Evolutionary conservation across 2,329 filamentous ascomycete genomes (phyloP).

Genomic region (Botrytis galanthina): DNA sequence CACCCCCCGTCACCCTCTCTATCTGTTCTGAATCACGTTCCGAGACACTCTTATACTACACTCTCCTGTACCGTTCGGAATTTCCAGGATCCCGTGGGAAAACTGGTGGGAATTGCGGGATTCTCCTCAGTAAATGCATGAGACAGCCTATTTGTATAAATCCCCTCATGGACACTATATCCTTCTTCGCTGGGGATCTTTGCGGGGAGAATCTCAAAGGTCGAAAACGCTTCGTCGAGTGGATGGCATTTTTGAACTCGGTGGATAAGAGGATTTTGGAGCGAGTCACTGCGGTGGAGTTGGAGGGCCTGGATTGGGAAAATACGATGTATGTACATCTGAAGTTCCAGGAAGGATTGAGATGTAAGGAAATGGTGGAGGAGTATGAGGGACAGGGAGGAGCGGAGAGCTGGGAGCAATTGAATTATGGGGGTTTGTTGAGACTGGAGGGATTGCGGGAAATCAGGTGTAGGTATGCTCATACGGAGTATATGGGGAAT

Average conservation of each 20-base stretch:
- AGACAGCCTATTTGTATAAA: slow-evolving; percentile 15
- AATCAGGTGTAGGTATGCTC: slow-evolving; percentile 8
- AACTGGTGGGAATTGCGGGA: neutral
- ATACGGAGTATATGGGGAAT: slow-evolving; percentile 13
- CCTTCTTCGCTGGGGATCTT: neutral
- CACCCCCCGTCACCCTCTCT: slow-evolving; percentile 5
- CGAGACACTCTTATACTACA: slow-evolving; percentile 15
- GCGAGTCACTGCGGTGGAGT: neutral
- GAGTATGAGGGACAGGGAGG: slow-evolving; percentile 18
- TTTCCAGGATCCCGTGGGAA: neutral
- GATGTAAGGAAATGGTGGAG: neutral
- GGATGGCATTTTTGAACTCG: neutral
- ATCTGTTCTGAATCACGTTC: slow-evolving; percentile 16
- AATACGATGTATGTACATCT: slow-evolving; percentile 15
- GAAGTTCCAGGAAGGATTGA: slow-evolving; percentile 4
- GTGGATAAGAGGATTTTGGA: neutral
- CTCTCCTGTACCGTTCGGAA: slow-evolving; percentile 5
- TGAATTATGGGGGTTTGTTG: slow-evolving; percentile 8
- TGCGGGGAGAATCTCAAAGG: neutral
- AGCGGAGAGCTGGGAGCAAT: neutral
- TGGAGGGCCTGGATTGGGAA: slow-evolving; percentile 13
- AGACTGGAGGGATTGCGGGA: neutral
- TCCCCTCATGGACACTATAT: neutral
- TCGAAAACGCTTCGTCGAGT: neutral
- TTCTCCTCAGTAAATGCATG: neutral